phyloP scores from a whole-genome alignment of 441 rosid genomes.

The Cnidoscolus chayamansa region DNA sequence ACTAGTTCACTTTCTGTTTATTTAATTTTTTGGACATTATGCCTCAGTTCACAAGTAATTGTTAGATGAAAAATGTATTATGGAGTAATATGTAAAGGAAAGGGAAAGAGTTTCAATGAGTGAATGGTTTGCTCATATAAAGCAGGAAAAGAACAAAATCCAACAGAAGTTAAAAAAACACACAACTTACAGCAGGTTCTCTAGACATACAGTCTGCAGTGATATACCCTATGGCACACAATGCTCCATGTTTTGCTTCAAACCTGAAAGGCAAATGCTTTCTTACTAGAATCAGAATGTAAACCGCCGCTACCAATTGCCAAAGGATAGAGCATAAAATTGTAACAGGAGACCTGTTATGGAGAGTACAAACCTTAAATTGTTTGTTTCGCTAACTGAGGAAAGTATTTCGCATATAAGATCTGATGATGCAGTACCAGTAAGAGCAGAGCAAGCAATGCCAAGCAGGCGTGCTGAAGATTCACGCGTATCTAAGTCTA shows the following conservation, averaged over 20 bases:
- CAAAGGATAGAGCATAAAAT: neutral
- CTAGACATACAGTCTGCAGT: constrained; percentile 65
- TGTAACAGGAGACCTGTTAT: neutral
- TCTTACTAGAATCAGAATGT: constrained; percentile 23
- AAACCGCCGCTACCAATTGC: neutral
- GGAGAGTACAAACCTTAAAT: constrained; percentile 52
- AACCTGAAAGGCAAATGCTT: constrained; percentile 48
- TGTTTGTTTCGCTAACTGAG: constrained; percentile 44
- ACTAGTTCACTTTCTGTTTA: no score
- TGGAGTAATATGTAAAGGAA: neutral
- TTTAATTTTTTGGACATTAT: no score
- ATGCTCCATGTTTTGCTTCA: constrained; percentile 75
- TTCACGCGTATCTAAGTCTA: constrained; percentile 86
- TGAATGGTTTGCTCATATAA: neutral
- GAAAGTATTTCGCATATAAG: constrained; percentile 63
- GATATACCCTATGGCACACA: constrained; percentile 79
- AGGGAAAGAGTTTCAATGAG: neutral
- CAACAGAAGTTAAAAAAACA: neutral
- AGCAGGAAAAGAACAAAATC: neutral
- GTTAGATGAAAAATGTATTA: neutral
- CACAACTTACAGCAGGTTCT: constrained; percentile 59
- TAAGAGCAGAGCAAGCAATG: constrained; percentile 80
- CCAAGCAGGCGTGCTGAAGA: constrained; percentile 92
- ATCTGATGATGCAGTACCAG: constrained; percentile 48
- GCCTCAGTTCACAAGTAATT: no score